Base-by-base conservation (phyloP, 352 stramenopile species). In the Phytophthora sp. region DNA sequence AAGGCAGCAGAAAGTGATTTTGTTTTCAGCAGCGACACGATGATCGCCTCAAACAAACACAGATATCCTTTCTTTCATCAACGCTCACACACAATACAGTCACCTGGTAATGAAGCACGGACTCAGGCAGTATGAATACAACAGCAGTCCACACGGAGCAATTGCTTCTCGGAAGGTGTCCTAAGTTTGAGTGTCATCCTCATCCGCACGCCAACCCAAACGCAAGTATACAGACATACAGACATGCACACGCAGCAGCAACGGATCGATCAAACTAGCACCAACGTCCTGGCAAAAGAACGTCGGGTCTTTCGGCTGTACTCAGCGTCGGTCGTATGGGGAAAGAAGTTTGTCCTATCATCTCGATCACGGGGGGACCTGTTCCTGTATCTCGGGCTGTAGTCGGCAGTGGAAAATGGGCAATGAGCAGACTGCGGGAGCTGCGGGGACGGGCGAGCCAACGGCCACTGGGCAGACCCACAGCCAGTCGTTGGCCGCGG, bases 111-210 rank as follows among this genome's bases (percentile, higher is more conserved):
- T n/a, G 51, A 63, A 54, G 34, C 26, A 57, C 65, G 72, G 69
- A 85, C 70, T 90, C 81, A 90, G 81, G 65, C 81, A 90, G 81
- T 90, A 90, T 90, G 81, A 90, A 90, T 90, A 90, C 73, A 84
- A 69, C 31, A 84, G 79, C 72, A 78, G 81, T 88, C 81, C 78
- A 91, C 81, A 91, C 61, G 67, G 77, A 76, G 66, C 72, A 82
- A 77, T 58, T 80, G 77, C 77, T 79, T 83, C 79, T 91, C 82
- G 79, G 78, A 89, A 91, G 81, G 81, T 91, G 81, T 91, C 81
- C 76, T 88, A 91, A 88, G 78, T 86, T 81, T 79, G 41, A 55
- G 61, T 88, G 69, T 84, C 78, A 88, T 91, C 78, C 76, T 74
- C 41, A 80, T 82, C 74, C 74, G 70, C 34, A 57, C 50, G 32